phyloP scores from a whole-genome alignment of 2,329 filamentous ascomycete genomes.

The Periconia digitata region DNA sequence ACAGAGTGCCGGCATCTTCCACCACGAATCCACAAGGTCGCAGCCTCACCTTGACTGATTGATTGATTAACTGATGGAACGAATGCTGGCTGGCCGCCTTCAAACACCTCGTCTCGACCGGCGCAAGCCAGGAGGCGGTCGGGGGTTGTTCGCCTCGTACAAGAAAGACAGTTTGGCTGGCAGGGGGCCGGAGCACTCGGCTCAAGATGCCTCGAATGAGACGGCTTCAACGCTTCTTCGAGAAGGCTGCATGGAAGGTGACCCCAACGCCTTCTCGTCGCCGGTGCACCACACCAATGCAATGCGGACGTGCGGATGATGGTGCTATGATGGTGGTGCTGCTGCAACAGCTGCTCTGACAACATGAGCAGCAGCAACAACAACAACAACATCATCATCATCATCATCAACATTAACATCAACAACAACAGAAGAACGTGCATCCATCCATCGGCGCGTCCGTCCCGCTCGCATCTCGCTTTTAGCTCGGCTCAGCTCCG shows the following conservation, averaged over 20 bases:
- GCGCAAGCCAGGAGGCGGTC: not conserved
- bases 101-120: not conserved
- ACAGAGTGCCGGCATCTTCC: not conserved
- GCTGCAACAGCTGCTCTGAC: too few relatives aligned
- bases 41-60: slow-evolving; percentile 3
- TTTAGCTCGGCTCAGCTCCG: not conserved
- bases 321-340: too few relatives aligned
- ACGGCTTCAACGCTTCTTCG: slow-evolving; percentile 11
- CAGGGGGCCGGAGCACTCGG: slow-evolving; percentile 7
- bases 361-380: too few relatives aligned
- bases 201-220: slow-evolving; percentile 8
- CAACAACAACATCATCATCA: too few relatives aligned
- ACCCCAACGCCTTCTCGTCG: not conserved
- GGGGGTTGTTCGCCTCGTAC: not conserved
- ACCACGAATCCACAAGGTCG: not conserved
- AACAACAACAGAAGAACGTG: too few relatives aligned
- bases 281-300: not conserved
- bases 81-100: not conserved
- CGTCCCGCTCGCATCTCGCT: not conserved
- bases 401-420: too few relatives aligned
- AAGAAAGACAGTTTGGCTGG: too few relatives aligned
- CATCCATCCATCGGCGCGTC: too few relatives aligned
- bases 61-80: not conserved
- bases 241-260: slow-evolving; percentile 16
- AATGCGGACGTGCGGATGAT: not conserved